A percentile compares a stretch with the other conserved stretches of the same genome.
Evolutionary conservation across 495 filamentous ascomycete genomes (phyloP).

Genomic region (Jackrogersella minutella): DNA sequence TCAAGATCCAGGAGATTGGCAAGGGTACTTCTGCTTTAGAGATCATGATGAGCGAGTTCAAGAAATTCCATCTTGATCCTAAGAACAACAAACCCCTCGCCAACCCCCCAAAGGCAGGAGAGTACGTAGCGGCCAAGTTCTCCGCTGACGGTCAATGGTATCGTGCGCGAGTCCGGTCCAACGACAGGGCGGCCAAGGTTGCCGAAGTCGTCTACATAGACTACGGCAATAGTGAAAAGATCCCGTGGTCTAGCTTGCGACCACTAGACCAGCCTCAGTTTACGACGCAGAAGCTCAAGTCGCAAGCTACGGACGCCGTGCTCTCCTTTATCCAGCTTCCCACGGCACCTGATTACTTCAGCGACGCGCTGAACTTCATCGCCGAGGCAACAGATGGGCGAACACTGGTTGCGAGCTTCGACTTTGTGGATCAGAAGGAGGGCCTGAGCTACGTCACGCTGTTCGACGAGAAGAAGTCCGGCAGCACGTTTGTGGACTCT

Average conservation of each 20-base stretch:
- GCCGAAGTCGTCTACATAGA: conserved; percentile 94
- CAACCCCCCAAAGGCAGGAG: conserved; percentile 86
- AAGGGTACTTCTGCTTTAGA: conserved; percentile 82
- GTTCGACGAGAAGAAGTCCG: conserved; percentile 75
- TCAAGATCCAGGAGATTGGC: conserved; percentile 91
- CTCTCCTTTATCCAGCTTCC: conserved; percentile 93
- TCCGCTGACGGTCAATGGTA: conserved; percentile 91
- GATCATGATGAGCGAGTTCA: conserved; percentile 87
- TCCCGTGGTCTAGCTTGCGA: conserved; percentile 83
- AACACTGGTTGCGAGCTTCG: conserved; percentile 88
- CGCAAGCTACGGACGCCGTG: conserved; percentile 86
- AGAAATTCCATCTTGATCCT: conserved; percentile 79
- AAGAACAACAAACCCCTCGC: conserved; percentile 75
- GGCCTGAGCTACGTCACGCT: conserved; percentile 84
- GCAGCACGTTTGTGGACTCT: conserved; percentile 62
- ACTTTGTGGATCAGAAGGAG: conserved; percentile 75
- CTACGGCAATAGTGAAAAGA: conserved; percentile 91
- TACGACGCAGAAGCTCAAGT: conserved; percentile 75
- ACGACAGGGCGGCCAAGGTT: conserved; percentile 86
- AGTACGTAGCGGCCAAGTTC: conserved; percentile 89
- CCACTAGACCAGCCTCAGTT: conserved; percentile 82
- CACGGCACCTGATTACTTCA: conserved; percentile 75
- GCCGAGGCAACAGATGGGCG: conserved; percentile 69
- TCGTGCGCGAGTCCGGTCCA: conserved; percentile 86
- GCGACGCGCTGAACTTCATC: conserved; percentile 77